Evolutionary conservation across 768 basidiomycete genomes (phyloP).

Genomic region (Suillus americanus): DNA sequence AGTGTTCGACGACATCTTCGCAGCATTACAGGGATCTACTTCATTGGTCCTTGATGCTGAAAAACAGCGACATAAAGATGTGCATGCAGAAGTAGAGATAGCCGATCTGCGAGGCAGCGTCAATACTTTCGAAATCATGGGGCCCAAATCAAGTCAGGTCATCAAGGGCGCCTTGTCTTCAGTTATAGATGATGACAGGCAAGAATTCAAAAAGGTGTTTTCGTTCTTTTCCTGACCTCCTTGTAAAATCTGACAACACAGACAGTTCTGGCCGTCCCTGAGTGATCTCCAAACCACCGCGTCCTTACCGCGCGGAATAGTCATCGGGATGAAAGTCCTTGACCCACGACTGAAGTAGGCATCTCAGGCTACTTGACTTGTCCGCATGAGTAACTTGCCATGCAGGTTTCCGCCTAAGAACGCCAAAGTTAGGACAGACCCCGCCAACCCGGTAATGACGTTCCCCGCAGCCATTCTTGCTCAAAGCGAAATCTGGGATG

Average conservation of each 20-base stretch:
- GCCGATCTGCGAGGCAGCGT: conserved; percentile 69
- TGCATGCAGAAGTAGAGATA: conserved; percentile 52
- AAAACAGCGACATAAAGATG: conserved; percentile 22
- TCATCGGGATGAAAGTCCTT: conserved; percentile 74
- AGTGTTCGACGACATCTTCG: conserved; percentile 56
- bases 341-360: conserved; percentile 86
- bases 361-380: neutral
- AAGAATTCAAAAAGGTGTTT: conserved; percentile 59
- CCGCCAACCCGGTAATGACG: conserved; percentile 29
- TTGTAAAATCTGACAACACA: conserved; percentile 2
- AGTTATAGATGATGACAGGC: conserved; percentile 44
- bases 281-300: conserved; percentile 61
- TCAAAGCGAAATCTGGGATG: conserved; percentile 69
- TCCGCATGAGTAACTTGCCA: neutral
- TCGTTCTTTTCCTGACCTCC: neutral
- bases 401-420: conserved; percentile 84
- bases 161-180: conserved; percentile 62
- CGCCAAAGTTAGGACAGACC: conserved; percentile 42
- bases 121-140: conserved; percentile 88
- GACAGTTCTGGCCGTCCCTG: conserved; percentile 56
- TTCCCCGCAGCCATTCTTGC: conserved; percentile 63
- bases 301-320: conserved; percentile 69
- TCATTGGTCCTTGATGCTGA: conserved; percentile 46
- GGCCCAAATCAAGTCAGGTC: conserved; percentile 78
- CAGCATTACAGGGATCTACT: conserved; percentile 49